Conservation (phyloP, 352 stramenopile species). For the Globisporangium okanoganense region DNA sequence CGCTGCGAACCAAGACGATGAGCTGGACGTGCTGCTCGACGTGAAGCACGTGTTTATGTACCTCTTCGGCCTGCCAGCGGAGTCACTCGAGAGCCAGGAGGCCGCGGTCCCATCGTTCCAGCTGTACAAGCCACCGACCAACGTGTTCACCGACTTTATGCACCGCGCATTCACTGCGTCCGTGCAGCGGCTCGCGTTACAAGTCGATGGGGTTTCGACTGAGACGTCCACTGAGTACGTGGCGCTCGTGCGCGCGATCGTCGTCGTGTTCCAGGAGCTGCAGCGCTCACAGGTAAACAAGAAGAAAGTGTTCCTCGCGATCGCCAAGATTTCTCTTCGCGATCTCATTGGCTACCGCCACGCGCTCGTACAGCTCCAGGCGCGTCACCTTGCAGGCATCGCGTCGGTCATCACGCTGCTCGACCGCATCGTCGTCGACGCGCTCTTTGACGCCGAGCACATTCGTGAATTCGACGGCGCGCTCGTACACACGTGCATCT, state of each 20-base stretch:
- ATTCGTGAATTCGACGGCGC: conserved; percentile 69
- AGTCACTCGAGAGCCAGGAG: conserved; percentile 4
- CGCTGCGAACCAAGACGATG: background rate
- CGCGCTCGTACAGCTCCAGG: conserved; percentile 27
- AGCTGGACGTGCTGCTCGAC: conserved; percentile 35
- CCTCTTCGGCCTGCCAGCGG: conserved; percentile 50
- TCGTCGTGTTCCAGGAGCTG: conserved; percentile 75
- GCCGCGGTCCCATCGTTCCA: conserved; percentile 45
- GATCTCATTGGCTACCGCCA: conserved; percentile 58
- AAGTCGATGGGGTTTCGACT: background rate
- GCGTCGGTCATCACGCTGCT: conserved; percentile 27
- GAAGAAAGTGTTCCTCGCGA: conserved; percentile 81
- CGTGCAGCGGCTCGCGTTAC: conserved; percentile 8
- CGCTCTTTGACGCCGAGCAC: conserved; percentile 75
- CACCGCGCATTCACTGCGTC: conserved; percentile 40
- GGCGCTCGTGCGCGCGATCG: conserved; percentile 37
- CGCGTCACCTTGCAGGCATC: conserved; percentile 13
- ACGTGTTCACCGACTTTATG: conserved; percentile 73
- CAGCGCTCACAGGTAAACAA: conserved; percentile 86
- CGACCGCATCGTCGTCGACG: conserved; percentile 62
- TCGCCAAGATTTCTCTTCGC: conserved; percentile 73
- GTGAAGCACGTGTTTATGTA: conserved; percentile 61
- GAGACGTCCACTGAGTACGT: conserved; percentile 26
- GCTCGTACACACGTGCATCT: conserved; percentile 35
- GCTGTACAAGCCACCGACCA: conserved; percentile 77